These are phyloP conservation scores for Emergomyces africanus DNA, from an alignment of 2,329 filamentous ascomycete species.

Conservation along the genomic window DNA sequence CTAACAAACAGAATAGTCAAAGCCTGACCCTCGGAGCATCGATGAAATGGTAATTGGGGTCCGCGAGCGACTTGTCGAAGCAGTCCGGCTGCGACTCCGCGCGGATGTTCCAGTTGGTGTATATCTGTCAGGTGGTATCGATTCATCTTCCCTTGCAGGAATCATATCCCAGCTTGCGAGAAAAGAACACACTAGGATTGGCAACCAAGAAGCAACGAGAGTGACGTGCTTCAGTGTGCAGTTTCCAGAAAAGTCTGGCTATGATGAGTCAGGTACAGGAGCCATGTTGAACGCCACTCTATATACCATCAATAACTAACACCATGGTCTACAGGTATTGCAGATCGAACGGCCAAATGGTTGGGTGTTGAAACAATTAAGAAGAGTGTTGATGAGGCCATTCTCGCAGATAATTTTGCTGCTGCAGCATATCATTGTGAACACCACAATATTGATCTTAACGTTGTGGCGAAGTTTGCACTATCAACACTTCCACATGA, in stretches of 20 bases:
- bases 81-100: conserved; percentile 40
- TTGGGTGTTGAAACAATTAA: conserved; percentile 35
- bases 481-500: conserved; percentile 35
- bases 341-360: conserved; percentile 36
- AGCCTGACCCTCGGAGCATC: conserved; percentile 30
- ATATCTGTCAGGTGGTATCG: conserved; percentile 45
- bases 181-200: conserved; percentile 35
- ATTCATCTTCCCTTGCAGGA: conserved; percentile 45
- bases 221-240: conserved; percentile 41
- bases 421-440: conserved; percentile 36
- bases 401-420: conserved; percentile 31
- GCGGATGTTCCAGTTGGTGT: conserved; percentile 48
- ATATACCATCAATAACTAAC: background rate
- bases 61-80: conserved; percentile 38
- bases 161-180: conserved; percentile 42
- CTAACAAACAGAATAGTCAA: background rate
- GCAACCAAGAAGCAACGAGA: conserved; percentile 28
- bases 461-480: conserved; percentile 40
- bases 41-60: conserved; percentile 42
- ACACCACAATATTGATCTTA: conserved; percentile 37
- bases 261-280: conserved; percentile 36
- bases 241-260: conserved; percentile 37
- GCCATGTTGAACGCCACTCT: background rate
- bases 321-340: conserved; percentile 22
- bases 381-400: conserved; percentile 32